Percentiles rank a stretch among this genome's conserved stretches.
These are phyloP conservation scores for Luffa acutangula DNA, from an alignment of 306 rosid genomes.

Conservation along the genomic window DNA sequence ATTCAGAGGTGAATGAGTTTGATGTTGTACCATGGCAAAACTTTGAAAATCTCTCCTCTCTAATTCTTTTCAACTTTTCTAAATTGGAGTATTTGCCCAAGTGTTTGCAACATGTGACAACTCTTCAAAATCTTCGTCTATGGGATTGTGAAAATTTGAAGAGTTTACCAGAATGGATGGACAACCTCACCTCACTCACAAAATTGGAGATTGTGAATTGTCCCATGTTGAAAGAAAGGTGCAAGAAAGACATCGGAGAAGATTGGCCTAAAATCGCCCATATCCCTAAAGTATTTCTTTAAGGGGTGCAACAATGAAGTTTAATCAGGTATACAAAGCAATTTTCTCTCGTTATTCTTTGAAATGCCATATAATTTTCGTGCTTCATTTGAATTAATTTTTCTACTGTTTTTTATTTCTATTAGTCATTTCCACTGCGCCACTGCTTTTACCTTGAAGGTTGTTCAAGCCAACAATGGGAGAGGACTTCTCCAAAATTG, in stretches of 20 bases:
- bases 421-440: no score
- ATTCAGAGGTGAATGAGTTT: background rate
- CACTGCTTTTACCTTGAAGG: no score
- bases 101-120: background rate
- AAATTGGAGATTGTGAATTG: background rate
- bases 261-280: slow-evolving; percentile 1
- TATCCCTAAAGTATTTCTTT: background rate
- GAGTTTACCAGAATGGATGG: background rate
- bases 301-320: no score
- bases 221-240: background rate
- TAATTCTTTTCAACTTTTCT: rapidly evolving
- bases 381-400: no score
- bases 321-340: background rate
- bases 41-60: background rate
- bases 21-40: background rate
- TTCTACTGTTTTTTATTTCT: no score
- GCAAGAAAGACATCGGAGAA: background rate
- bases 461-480: no score
- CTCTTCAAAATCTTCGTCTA: background rate
- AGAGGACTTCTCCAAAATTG: no score
- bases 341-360: background rate
- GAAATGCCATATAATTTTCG: no score
- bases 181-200: background rate
- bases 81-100: background rate
- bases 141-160: background rate